Base-by-base conservation (phyloP, 164 flowering plant genomes). In the Akebia trifoliata region DNA sequence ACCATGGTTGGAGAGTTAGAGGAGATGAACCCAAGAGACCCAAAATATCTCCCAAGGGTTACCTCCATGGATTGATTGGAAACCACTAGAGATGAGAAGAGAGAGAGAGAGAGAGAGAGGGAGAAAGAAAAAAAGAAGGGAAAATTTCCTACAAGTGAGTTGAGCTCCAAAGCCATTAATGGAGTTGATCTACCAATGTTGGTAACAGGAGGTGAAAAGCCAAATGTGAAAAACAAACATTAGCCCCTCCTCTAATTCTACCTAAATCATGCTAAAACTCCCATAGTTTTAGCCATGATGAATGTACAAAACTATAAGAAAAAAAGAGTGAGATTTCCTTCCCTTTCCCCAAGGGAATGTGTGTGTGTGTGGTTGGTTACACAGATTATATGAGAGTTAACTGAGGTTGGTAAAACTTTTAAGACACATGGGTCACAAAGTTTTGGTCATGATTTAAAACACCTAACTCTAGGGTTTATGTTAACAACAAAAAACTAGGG, bases 1-100 rank as follows among this genome's bases (percentile, higher is more conserved):
- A 83, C 89, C 94, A 86, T 83, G 94, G 87, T 78, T 74, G 84
- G 68, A 60, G 28, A 25, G 65, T 67, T 40, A 69, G 72, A 64
- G 64, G 57, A 72, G 75, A 74, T 69, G 69, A 71, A 79, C 73
- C 83, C 75, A 62, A 76, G 80, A 76, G 84, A 74, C 70, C 67
- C 78, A 71, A 87, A 87, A 81, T 75, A 78, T 78, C 56, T 70
- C 72, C 75, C 86, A 3, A 12, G 78, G 81, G 75, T 72, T 67
- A 51, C 60, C 52, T 73, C 76, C 67, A n/a, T 51, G 54, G 28
- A 45, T 51, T 66, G 11, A 18, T 17, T 64, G 34, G 30, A 30
- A 26, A 50, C 31, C 34, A 56, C 26, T 54, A 22, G 17, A n/a
- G 9, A 14, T 29, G 22, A 37, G 57, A 47, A 17, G 35, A 25